Evolutionary conservation across 805 yeast species (phyloP), one percentile per base, ranked within the genome.

Genomic region (Spathaspora boniae): DNA sequence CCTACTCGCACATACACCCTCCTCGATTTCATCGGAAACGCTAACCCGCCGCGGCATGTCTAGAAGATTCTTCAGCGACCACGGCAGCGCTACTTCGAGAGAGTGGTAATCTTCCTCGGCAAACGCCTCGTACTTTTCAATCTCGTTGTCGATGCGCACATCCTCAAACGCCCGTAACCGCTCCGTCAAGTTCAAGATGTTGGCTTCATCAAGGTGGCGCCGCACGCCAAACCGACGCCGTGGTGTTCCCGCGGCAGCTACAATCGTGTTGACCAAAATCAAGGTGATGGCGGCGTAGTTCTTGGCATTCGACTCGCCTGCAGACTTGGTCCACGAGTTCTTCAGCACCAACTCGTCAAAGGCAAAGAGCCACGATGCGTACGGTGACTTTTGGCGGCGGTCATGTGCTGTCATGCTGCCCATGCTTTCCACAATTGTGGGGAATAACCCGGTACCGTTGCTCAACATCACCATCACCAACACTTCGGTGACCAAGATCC

Each of bases 321-420:
- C 42, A 1, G 42, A 40, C 11, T 36, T 37, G 18, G 38, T 38
- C 6, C 45, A 41, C 32, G 51, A 46, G 29, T 48, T 53, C 41
- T 62, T 63, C 37, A 62, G 63, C 18, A 66, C 42, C 21, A 59
- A 53, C 16, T 56, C 47, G 33, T 66, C 69, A 17, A 65, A 57
- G 1, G 65, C 48, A 31, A 52, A 50, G 16, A 68, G 39, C 72
- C 72, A 67, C 2, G 72, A 70, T n/a, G n/a, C 62, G 71, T n/a
- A n/a, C n/a, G n/a, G n/a, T n/a, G n/a, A n/a, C n/a, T n/a, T n/a
- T n/a, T n/a, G n/a, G n/a, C 11, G 18, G 4, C 16, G 7, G 11
- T 4, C 29, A 9, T 26, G 29, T 26, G 9, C 29, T 19, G 25
- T 24, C 15, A 68, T 47, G 3, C 47, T 37, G 2, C 44, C 45